Base-by-base conservation (phyloP, 169 alveolate species). In the Theileria annulata region DNA sequence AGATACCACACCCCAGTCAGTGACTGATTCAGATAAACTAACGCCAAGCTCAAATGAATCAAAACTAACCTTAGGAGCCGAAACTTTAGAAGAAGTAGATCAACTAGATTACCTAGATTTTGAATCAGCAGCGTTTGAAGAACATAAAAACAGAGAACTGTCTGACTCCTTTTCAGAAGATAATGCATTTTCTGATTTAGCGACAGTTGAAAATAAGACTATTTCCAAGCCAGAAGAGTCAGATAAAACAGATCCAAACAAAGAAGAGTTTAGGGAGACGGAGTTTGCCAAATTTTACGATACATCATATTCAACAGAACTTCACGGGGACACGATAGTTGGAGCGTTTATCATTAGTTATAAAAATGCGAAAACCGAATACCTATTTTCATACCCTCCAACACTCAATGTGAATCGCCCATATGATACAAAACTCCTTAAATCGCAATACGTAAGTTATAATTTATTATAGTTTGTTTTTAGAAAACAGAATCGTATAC, bases 261-360 rank as follows among this genome's bases (percentile, higher is more conserved):
- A 56, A 9, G 28, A 56, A 56, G 31, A 56, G 31, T 23, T 56
- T 56, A 56, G 8, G 8, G 28, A 63, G 21, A 63, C 19, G 6
- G 49, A 28, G 49, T 30, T 28, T 33, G 56, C 27, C 25, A 63
- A 30, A 21, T 28, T 33, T 21, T 54, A 37, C 60, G 54, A 63
- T 31, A 30, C 3, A 5, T 19, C 10, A 12, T 63, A 63, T 21
- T 33, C 21, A n/a, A 63, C 59, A 19, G 28, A 21, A 15, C 54
- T 37, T 17, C 35, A 69, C 49, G 77, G 77, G 37, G 74, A 70
- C 33, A 70, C 77, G 2, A 25, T 69, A n/a, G 72, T 69, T 78
- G 35, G 58, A 4, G 35, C 77, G 4, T 69, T 48, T 69, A 69
- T 69, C 25, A 17, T 69, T 15, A 15, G 48, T n/a, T 4, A 69